A percentile compares a stretch with the other conserved stretches of the same genome.
phyloP scores from a whole-genome alignment of 2,329 filamentous ascomycete species.

The Onygenales sp. region DNA sequence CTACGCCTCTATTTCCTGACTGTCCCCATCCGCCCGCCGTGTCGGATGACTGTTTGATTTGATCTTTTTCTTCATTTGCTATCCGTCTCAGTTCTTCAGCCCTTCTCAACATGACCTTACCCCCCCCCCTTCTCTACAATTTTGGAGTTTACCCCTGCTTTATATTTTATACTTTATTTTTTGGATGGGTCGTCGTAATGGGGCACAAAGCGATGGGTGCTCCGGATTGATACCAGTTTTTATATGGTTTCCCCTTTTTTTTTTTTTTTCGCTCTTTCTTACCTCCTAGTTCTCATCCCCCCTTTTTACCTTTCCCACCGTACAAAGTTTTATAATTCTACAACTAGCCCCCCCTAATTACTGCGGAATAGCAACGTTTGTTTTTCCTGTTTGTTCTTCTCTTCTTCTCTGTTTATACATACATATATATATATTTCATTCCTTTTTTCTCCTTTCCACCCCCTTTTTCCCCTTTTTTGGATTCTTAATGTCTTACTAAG shows the following conservation, averaged over 20 bases:
- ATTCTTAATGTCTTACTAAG: conserved; percentile 10
- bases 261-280: conserved; percentile 4
- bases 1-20: no score
- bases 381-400: not conserved
- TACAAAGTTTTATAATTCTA: not conserved
- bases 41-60: no score
- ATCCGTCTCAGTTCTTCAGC: not conserved
- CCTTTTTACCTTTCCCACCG: not conserved
- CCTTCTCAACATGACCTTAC: not conserved
- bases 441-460: conserved; percentile 5
- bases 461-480: conserved; percentile 12
- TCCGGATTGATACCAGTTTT: conserved; percentile 12
- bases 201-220: not conserved
- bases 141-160: not conserved
- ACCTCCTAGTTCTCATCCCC: not conserved
- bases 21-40: no score
- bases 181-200: not conserved
- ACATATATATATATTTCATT: not conserved
- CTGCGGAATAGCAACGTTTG: not conserved
- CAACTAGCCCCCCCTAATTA: not conserved
- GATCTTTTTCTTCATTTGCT: no score
- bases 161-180: not conserved
- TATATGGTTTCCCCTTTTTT: conserved; percentile 14
- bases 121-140: not conserved
- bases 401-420: not conserved